Conservation (phyloP, 768 basidiomycete genomes). For the Boletus coccyginus region DNA sequence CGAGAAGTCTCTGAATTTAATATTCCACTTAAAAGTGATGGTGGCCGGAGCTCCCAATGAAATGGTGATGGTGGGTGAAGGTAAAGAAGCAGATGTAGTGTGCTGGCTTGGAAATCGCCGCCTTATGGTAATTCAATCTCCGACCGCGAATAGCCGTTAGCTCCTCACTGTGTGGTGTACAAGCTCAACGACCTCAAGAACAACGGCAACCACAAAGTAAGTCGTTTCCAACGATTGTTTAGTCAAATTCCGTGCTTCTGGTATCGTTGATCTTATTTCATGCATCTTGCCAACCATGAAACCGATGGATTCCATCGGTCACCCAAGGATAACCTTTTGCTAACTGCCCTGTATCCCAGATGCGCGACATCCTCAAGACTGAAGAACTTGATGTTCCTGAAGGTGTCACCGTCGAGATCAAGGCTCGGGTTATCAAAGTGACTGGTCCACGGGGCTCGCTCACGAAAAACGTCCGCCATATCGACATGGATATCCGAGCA, state of each 20-base stretch:
- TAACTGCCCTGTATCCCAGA: slow-evolving; percentile 44
- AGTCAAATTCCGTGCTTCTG: neutral
- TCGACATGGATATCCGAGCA: slow-evolving; percentile 90
- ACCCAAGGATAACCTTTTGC: slow-evolving; percentile 32
- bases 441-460: slow-evolving; percentile 91
- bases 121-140: slow-evolving; percentile 33
- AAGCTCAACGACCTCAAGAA: slow-evolving; percentile 26
- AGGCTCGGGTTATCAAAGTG: slow-evolving; percentile 89
- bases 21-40: slow-evolving; percentile 50
- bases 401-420: slow-evolving; percentile 81
- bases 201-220: slow-evolving; percentile 27
- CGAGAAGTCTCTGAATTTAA: slow-evolving; percentile 39
- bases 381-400: slow-evolving; percentile 91
- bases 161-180: slow-evolving; percentile 3
- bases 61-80: slow-evolving; percentile 47
- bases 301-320: slow-evolving; percentile 39
- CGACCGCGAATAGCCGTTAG: slow-evolving; percentile 30
- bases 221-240: slow-evolving; percentile 7
- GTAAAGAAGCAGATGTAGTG: slow-evolving; percentile 35
- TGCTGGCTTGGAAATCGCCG: slow-evolving; percentile 24
- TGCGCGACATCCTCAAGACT: slow-evolving; percentile 90
- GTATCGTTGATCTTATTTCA: slow-evolving; percentile 1
- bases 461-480: slow-evolving; percentile 88
- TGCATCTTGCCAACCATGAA: neutral
- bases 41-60: slow-evolving; percentile 35